phyloP scores from a whole-genome alignment of 2,329 filamentous ascomycete genomes.

The Cordyceps cateniannulata region DNA sequence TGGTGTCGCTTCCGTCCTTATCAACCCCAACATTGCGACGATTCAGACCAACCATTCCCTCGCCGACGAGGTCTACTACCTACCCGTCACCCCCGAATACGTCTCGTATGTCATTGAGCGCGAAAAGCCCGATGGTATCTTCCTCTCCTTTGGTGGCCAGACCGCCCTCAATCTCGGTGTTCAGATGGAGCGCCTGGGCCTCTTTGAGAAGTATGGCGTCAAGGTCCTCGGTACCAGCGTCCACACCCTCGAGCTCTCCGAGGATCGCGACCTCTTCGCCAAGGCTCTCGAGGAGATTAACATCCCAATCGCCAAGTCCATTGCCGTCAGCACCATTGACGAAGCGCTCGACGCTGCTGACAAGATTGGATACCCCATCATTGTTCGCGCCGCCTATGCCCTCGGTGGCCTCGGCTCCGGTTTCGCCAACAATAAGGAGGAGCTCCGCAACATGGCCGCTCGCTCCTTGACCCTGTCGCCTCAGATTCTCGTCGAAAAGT shows the following conservation, averaged over 20 bases:
- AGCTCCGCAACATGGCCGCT: constrained; percentile 88
- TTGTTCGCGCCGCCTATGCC: constrained; percentile 93
- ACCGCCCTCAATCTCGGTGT: constrained; percentile 96
- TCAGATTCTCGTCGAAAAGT: constrained; percentile 97
- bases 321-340: constrained; percentile 85
- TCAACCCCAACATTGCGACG: constrained; percentile 97
- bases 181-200: constrained; percentile 91
- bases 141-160: constrained; percentile 95
- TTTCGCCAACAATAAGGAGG: constrained; percentile 89
- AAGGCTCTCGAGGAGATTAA: constrained; percentile 95
- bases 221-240: constrained; percentile 94
- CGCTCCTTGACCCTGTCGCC: constrained; percentile 88
- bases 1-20: constrained; percentile 81
- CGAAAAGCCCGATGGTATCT: constrained; percentile 92
- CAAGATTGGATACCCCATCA: constrained; percentile 90
- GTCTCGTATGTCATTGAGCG: constrained; percentile 96
- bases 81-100: constrained; percentile 96
- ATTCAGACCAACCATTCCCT: constrained; percentile 96
- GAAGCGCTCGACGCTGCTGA: constrained; percentile 85
- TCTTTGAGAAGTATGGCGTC: constrained; percentile 92
- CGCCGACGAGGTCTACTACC: constrained; percentile 96
- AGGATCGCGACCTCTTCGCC: constrained; percentile 93
- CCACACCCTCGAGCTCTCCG: constrained; percentile 86
- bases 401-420: constrained; percentile 93
- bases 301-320: constrained; percentile 94